These are phyloP conservation scores for Syncephalastrum sp. DNA, from an alignment of 371 early-diverging fungal species.

Conservation along the genomic window DNA sequence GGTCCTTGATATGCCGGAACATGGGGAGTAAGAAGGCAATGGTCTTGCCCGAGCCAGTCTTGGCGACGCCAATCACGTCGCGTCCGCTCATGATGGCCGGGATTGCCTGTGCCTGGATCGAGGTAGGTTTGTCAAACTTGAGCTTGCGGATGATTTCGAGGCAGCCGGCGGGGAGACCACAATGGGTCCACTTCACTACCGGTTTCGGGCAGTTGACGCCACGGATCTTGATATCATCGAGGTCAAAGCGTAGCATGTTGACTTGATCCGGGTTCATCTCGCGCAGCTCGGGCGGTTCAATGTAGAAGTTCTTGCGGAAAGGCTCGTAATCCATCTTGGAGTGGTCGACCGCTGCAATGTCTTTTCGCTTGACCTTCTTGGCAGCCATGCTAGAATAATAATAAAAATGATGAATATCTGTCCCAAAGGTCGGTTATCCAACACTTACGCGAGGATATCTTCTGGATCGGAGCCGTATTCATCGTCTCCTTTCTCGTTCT, in stretches of 20 bases:
- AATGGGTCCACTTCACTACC: conserved; percentile 93
- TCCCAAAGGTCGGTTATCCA: neutral
- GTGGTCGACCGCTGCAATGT: conserved; percentile 90
- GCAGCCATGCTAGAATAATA: conserved; percentile 61
- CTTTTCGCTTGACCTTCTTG: conserved; percentile 87
- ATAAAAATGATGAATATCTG: neutral
- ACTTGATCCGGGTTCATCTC: conserved; percentile 86
- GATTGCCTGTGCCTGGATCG: conserved; percentile 97
- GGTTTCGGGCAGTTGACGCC: conserved; percentile 91
- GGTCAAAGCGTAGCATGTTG: conserved; percentile 74
- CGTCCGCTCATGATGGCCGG: conserved; percentile 98
- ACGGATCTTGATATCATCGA: conserved; percentile 94
- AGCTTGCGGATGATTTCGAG: conserved; percentile 76
- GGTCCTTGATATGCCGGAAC: conserved; percentile 97
- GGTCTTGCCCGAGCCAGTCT: conserved; percentile 99
- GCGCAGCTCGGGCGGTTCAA: conserved; percentile 91
- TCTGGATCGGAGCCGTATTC: conserved; percentile 62
- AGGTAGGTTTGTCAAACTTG: conserved; percentile 86
- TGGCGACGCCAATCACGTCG: conserved; percentile 99
- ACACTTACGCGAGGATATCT: conserved; percentile 75
- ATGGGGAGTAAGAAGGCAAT: conserved; percentile 95
- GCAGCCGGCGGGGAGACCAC: conserved; percentile 79
- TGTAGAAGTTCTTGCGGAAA: conserved; percentile 95
- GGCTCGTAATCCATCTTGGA: conserved; percentile 79
- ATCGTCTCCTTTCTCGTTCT: conserved; percentile 34